These are phyloP conservation scores for Penicillium psychrofluorescens DNA, from an alignment of 495 filamentous ascomycete genomes.

Conservation along the genomic window DNA sequence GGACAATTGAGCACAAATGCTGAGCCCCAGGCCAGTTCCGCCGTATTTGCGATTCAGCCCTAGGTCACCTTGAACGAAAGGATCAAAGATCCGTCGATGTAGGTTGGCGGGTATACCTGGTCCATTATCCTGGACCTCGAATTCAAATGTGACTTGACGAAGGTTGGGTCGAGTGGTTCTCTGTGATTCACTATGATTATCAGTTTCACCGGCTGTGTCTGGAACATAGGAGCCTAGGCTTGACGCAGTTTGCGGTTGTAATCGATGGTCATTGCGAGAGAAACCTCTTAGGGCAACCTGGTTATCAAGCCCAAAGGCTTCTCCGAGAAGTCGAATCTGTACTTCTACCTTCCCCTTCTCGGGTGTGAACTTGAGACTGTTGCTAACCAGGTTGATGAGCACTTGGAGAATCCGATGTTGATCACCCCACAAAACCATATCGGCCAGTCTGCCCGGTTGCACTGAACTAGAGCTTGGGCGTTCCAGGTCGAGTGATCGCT, in stretches of 20 bases:
- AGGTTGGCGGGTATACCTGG: constrained; percentile 78
- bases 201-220: neutral
- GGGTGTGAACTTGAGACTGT: constrained; percentile 89
- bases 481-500: constrained; percentile 26
- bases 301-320: constrained; percentile 25
- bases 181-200: constrained; percentile 21
- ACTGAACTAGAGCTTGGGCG: constrained; percentile 47
- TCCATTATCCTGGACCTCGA: constrained; percentile 83
- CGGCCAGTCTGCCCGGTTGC: constrained; percentile 58
- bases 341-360: constrained; percentile 65
- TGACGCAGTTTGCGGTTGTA: constrained; percentile 6
- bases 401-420: constrained; percentile 83
- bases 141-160: constrained; percentile 65
- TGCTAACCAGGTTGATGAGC: constrained; percentile 87
- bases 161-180: constrained; percentile 40
- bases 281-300: neutral
- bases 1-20: constrained; percentile 81
- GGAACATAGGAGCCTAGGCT: constrained; percentile 1
- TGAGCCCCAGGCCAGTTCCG: constrained; percentile 84
- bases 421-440: constrained; percentile 82
- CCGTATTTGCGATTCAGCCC: constrained; percentile 85
- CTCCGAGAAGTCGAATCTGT: constrained; percentile 56
- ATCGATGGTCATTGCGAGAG: constrained; percentile 1
- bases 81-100: constrained; percentile 81
- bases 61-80: constrained; percentile 87